These are phyloP conservation scores for Camellia oleifera DNA, from an alignment of 179 eudicot species.

Conservation along the genomic window DNA sequence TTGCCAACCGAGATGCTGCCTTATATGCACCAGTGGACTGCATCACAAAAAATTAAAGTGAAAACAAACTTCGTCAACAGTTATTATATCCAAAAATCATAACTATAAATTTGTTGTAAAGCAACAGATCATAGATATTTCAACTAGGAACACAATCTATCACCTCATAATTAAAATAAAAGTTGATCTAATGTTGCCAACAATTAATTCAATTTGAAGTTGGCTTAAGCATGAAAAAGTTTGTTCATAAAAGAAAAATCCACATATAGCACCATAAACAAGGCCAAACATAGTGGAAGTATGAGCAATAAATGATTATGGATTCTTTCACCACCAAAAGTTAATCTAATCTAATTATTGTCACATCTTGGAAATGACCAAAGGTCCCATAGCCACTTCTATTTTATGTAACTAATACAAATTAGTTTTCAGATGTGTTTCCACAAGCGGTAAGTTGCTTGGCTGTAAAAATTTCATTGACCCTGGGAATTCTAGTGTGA, in stretches of 20 bases:
- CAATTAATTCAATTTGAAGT: not conserved
- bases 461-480: not conserved
- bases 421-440: not conserved
- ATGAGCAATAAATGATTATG: not conserved
- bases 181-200: not conserved
- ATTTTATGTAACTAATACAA: not conserved
- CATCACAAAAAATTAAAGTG: slow-evolving; percentile 11
- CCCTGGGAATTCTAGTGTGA: too few species aligned
- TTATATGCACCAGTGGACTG: slow-evolving; percentile 98
- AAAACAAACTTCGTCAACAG: not conserved
- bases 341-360: not conserved
- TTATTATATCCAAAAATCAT: not conserved
- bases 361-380: not conserved
- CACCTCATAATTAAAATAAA: not conserved
- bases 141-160: not conserved
- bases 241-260: not conserved
- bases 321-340: not conserved
- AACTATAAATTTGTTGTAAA: not conserved
- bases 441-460: not conserved
- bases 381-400: not conserved
- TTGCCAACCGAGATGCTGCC: slow-evolving; percentile 98
- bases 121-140: not conserved
- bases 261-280: not conserved
- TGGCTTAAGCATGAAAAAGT: not conserved
- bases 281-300: not conserved